These are phyloP conservation scores for Globisporangium recalcitrans DNA, from an alignment of 352 stramenopile species.

Conservation along the genomic window DNA sequence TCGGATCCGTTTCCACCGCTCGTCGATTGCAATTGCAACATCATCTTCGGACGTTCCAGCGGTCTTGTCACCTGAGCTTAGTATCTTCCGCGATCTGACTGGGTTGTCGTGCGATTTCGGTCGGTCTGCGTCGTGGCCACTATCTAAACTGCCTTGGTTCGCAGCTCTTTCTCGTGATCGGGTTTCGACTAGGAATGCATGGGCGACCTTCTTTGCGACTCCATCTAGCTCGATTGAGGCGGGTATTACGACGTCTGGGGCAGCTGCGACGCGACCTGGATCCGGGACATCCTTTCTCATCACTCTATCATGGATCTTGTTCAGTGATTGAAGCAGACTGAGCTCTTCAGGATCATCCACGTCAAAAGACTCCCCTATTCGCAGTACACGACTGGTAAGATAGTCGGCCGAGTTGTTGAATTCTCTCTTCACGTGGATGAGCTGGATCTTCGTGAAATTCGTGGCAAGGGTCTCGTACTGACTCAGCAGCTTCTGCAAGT, in stretches of 20 bases:
- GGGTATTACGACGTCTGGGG: background rate
- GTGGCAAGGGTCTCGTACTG: background rate
- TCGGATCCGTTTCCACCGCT: background rate
- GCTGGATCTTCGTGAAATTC: background rate
- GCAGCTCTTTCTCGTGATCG: background rate
- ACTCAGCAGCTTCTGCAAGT: constrained; percentile 5
- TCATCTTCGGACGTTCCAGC: too few species aligned
- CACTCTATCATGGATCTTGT: background rate
- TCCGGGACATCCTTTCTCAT: background rate
- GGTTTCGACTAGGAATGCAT: background rate
- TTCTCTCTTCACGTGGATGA: constrained; percentile 7
- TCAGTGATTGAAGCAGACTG: background rate
- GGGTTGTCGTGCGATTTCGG: too few species aligned
- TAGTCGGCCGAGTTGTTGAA: constrained; percentile 13
- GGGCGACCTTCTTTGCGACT: too few species aligned
- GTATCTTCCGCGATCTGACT: background rate
- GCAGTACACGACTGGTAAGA: background rate
- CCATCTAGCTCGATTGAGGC: background rate
- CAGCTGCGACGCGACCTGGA: background rate
- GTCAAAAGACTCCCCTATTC: background rate
- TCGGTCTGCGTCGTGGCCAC: too few species aligned
- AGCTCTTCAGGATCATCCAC: background rate
- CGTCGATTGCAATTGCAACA: background rate
- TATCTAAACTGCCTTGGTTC: too few species aligned
- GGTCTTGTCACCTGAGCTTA: background rate